phyloP scores from a whole-genome alignment of 345 rosid genomes.

The Eucalyptus tenuipes region DNA sequence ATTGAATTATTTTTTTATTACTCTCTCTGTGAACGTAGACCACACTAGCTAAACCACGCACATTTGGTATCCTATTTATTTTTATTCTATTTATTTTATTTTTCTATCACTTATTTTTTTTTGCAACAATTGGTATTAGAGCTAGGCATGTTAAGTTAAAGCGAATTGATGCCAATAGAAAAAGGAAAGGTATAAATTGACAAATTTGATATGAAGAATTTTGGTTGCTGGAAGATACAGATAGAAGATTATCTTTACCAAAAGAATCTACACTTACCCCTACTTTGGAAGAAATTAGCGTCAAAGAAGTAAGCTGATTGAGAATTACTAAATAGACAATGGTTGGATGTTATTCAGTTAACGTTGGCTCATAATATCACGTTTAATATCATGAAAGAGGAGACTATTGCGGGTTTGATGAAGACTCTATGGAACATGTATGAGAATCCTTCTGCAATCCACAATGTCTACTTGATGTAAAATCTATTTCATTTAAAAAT shows the following conservation, averaged over 20 bases:
- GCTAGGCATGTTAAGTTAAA: background rate
- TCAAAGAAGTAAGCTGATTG: background rate
- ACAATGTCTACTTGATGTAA: background rate
- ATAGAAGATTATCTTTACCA: background rate
- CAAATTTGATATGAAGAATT: background rate
- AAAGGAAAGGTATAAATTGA: background rate
- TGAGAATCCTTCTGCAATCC: background rate
- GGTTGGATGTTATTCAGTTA: background rate
- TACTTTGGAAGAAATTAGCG: background rate
- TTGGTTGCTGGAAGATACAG: background rate
- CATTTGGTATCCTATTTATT: background rate
- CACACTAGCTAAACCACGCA: background rate
- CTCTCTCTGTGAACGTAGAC: background rate
- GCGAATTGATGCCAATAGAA: fast-evolving
- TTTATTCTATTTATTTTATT: background rate
- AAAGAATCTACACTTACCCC: background rate
- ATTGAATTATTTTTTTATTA: background rate
- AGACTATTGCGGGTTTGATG: background rate
- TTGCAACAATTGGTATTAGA: background rate
- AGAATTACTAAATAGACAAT: background rate
- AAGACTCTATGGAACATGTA: background rate
- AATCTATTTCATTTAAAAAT: background rate
- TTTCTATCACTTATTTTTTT: fast-evolving
- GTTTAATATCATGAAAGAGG: background rate
- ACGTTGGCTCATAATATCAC: background rate